Percentiles rank a stretch among this genome's conserved stretches.
Conservation (phyloP, 2,329 filamentous ascomycete species). For the Diaporthe nobilis region DNA sequence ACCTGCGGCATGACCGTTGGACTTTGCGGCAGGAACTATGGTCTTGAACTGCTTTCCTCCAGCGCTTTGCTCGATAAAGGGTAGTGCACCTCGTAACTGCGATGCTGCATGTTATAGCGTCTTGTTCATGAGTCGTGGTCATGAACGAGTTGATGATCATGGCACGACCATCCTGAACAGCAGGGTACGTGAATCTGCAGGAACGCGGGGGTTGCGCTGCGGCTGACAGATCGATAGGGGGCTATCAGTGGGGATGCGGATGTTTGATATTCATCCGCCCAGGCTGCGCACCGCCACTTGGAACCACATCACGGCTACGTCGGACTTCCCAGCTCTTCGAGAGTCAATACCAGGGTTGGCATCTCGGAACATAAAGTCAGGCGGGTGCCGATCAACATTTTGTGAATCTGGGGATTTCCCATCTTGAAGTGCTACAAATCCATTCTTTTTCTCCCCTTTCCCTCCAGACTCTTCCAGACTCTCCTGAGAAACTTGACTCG, state of each 20-base stretch:
- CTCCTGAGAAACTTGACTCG: neutral
- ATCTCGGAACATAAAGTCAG: slow-evolving; percentile 14
- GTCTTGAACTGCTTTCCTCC: neutral
- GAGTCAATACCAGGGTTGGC: neutral
- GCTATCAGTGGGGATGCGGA: neutral
- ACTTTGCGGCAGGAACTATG: neutral
- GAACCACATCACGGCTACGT: neutral
- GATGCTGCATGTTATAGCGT: neutral
- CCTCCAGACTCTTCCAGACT: neutral
- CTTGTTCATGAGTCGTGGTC: slow-evolving; percentile 17
- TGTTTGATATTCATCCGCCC: slow-evolving; percentile 21
- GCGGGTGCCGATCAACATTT: slow-evolving; percentile 1
- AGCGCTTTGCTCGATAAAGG: neutral
- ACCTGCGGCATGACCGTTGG: slow-evolving; percentile 11
- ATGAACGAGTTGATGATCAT: neutral
- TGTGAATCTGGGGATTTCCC: neutral
- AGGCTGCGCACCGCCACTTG: neutral
- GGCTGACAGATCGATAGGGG: neutral
- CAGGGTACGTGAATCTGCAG: slow-evolving; percentile 4
- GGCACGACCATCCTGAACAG: neutral
- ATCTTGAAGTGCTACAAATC: neutral
- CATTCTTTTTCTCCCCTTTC: neutral
- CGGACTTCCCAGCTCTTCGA: slow-evolving; percentile 2
- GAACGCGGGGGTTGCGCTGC: neutral
- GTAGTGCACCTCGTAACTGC: slow-evolving; percentile 8